Base-by-base conservation (phyloP, 1,284 basidiomycete genomes). In the Phellinidium pouzarii region DNA sequence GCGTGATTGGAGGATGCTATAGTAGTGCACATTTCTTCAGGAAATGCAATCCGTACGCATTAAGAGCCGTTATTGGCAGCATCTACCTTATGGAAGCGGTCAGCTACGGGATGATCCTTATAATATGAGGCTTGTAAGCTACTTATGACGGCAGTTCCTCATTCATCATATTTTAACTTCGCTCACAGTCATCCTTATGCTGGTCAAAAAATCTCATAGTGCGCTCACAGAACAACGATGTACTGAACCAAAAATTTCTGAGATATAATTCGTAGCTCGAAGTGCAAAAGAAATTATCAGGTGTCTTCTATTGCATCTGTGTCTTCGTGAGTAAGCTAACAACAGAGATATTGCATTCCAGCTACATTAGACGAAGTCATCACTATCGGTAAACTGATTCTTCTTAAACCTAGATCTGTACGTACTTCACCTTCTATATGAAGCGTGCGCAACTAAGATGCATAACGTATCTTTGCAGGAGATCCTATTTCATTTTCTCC, bases 321-420 rank as follows among this genome's bases (percentile, higher is more conserved):
- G 42, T 22, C 29, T 43, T 19, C 41, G 48, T 50, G 27, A 50
- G 48, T 50, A 11, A 27, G 8, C 12, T 8, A 7, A n/a, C n/a
- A n/a, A n/a, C 29, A 44, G 31, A n/a, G 6, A n/a, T 19, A 17
- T 27, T 8, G 23, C 19, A 3, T n/a, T 5, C 11, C 42, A 11
- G 9, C 2, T 34, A 31, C 11, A 11, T n/a, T 6, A 5, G 19
- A 20, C 17, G 31, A 27, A 50, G 48, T 50, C 7, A 43, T 50
- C 40, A 50, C 48, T 14, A 43, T 31, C 11, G 42, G 48, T 40
- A 50, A 50, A 23, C n/a, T 50, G 12, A n/a, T 50, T 14, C 48
- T 50, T 20, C 48, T 50, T 25, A 27, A 20, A 8, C n/a, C 42
- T n/a, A 40, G 17, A 43, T 50, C 48, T 22, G 48, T 50, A 26